Evolutionary conservation across 768 basidiomycete genomes (phyloP), one percentile per base, ranked within the genome.

Genomic region (Mycena indigotica): DNA sequence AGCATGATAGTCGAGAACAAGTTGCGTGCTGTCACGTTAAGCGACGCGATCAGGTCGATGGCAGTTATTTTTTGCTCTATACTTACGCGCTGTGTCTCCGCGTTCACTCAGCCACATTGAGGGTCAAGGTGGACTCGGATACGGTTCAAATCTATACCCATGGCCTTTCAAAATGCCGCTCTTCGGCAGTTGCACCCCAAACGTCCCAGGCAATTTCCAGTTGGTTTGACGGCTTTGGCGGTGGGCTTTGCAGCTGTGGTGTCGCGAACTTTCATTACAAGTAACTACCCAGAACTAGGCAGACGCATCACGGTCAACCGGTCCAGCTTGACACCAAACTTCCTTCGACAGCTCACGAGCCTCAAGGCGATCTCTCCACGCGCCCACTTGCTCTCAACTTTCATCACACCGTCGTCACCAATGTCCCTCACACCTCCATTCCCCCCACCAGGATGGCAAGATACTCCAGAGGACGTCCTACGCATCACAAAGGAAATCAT

Each of bases 381-480:
- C 70, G 63, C 62, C 6, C 21, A 44, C 70, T 46, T 67, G 71
- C 69, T 75, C 60, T 71, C 73, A 21, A 60, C 67, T 52, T 55
- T 70, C 58, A 62, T 67, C 51, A 52, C 69, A 5, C 46, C 46
- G 15, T 60, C 69, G 50, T 55, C 67, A 61, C 78, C 80, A 72
- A 78, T 82, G 74, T 67, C 77, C 17, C 64, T 90, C 29, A 79
- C 73, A 16, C 83, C 89, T 28, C 88, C 91, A 2, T 88, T 91
- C 65, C 67, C 80, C 25, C 73, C 90, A 2, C 86, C 85, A 12
- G 65, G 70, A 26, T 92, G 89, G 89, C 77, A 79, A 21, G 88
- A 91, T 65, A 75, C 83, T 17, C 75, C 84, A 0, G 83, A 84
- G 55, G 83, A 88, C 24, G 80, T 93, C 51, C 69, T 77, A 15